Percentiles rank a stretch among this genome's conserved stretches.
Evolutionary conservation across 768 basidiomycete genomes (phyloP).

Genomic region (Boletus patriciae): DNA sequence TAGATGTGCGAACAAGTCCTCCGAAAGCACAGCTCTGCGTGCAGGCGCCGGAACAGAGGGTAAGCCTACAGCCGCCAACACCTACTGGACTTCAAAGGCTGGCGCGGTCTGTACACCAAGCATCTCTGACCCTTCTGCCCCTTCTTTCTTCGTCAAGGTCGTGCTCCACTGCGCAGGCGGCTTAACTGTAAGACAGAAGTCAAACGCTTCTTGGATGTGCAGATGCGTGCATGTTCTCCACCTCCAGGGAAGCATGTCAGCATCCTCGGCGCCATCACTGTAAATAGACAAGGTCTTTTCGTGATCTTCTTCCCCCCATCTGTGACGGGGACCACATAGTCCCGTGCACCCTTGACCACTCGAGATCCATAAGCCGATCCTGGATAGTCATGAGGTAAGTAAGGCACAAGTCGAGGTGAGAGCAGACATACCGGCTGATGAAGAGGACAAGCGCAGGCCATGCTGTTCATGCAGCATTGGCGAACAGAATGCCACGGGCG

Average conservation of each 20-base stretch:
- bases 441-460: slow-evolving; percentile 73
- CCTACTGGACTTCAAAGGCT: slow-evolving; percentile 53
- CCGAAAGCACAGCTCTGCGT: slow-evolving; percentile 56
- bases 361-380: slow-evolving; percentile 77
- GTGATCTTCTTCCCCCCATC: slow-evolving; percentile 79
- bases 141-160: slow-evolving; percentile 35
- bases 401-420: neutral
- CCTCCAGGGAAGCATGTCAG: slow-evolving; percentile 65
- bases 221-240: slow-evolving; percentile 74
- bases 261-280: slow-evolving; percentile 44
- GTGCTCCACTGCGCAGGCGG: slow-evolving; percentile 37
- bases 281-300: slow-evolving; percentile 58
- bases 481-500: slow-evolving; percentile 73
- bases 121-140: slow-evolving; percentile 20
- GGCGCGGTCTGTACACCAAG: slow-evolving; percentile 35
- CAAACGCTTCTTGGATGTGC: slow-evolving; percentile 76
- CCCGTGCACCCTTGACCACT: slow-evolving; percentile 78
- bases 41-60: slow-evolving; percentile 51
- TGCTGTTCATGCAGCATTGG: slow-evolving; percentile 79
- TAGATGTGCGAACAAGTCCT: slow-evolving; percentile 64
- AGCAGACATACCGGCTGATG: slow-evolving; percentile 55
- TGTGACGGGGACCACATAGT: slow-evolving; percentile 78
- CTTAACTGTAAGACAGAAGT: slow-evolving; percentile 66
- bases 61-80: slow-evolving; percentile 56
- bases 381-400: slow-evolving; percentile 25